These are phyloP conservation scores for Chondrostereum purpureum DNA, from an alignment of 1,284 basidiomycete genomes.

Conservation along the genomic window DNA sequence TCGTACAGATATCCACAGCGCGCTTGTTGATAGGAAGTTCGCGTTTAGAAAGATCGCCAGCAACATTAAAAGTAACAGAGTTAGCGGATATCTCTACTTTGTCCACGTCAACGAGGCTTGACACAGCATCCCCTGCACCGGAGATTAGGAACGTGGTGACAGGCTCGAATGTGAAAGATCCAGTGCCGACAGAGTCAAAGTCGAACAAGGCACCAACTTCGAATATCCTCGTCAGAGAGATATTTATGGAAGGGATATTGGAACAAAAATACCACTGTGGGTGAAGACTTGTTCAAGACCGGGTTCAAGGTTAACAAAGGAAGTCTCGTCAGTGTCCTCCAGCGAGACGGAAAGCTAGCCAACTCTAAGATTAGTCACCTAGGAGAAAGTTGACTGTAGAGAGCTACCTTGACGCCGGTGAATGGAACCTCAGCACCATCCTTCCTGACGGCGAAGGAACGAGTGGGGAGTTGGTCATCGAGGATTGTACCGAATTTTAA, in stretches of 20 bases:
- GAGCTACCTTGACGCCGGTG: conserved; percentile 18
- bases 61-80: not conserved
- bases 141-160: conserved; percentile 4
- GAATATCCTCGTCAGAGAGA: not conserved
- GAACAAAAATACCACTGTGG: not conserved
- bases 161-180: conserved; percentile 6
- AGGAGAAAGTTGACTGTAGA: not conserved
- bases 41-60: conserved; percentile 18
- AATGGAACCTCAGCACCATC: conserved; percentile 18
- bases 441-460: conserved; percentile 19
- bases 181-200: conserved; percentile 8
- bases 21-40: conserved; percentile 14
- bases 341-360: conserved; percentile 15
- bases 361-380: not conserved
- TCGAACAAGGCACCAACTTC: conserved; percentile 7
- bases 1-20: conserved; percentile 21
- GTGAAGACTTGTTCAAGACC: conserved; percentile 7
- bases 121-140: not conserved
- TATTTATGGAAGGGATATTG: no score
- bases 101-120: not conserved
- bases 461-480: conserved; percentile 17
- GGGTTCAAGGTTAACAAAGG: conserved; percentile 17
- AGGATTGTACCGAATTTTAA: conserved; percentile 21
- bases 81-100: not conserved
- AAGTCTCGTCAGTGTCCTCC: conserved; percentile 15